These are phyloP conservation scores for Bocquillonia castaneifolia DNA, from an alignment of 441 rosid species.

Conservation along the genomic window DNA sequence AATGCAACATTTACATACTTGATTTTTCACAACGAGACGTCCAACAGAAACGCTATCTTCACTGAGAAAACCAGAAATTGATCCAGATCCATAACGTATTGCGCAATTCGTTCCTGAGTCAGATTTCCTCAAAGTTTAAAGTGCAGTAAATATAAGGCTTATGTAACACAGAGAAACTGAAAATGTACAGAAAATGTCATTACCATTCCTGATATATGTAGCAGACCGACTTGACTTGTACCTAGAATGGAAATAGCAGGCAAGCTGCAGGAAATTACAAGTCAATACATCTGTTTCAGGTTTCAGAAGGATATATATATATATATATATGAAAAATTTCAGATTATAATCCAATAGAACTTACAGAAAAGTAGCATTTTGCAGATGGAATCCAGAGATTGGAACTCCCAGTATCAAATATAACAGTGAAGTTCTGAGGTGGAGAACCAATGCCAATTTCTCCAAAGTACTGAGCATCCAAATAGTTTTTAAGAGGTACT, in stretches of 20 bases:
- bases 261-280: conserved; percentile 39
- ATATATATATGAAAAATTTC: no score
- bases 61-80: conserved; percentile 71
- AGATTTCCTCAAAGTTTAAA: not conserved
- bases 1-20: conserved; percentile 34
- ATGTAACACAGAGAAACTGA: not conserved
- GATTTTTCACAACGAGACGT: conserved; percentile 53
- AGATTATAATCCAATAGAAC: conserved; percentile 24
- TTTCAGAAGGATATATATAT: not conserved
- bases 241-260: conserved; percentile 65
- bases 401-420: conserved; percentile 84
- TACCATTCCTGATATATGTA: conserved; percentile 56
- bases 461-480: conserved; percentile 73
- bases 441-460: conserved; percentile 72
- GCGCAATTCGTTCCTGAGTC: conserved; percentile 50
- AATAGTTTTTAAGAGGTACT: conserved; percentile 58
- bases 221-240: conserved; percentile 58
- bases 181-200: not conserved
- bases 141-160: not conserved
- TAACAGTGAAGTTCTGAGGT: conserved; percentile 63
- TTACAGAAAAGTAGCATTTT: conserved; percentile 63
- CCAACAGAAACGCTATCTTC: conserved; percentile 72
- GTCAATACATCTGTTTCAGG: conserved; percentile 11
- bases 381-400: conserved; percentile 86
- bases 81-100: conserved; percentile 69